Base-by-base conservation (phyloP, 495 filamentous ascomycete genomes). In the Podospora fimiseda region DNA sequence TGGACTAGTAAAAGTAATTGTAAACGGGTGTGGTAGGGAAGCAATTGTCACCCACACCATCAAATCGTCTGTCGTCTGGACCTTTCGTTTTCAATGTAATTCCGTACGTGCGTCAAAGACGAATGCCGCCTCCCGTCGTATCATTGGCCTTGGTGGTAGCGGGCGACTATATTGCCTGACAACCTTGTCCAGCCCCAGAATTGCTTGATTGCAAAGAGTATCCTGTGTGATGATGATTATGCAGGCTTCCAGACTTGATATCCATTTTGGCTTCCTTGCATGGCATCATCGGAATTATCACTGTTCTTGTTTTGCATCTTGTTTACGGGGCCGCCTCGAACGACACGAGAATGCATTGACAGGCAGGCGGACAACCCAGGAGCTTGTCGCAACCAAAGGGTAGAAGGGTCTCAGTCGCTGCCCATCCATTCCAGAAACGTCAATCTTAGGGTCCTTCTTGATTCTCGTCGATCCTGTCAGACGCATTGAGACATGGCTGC, bases 81-180 rank as follows among this genome's bases (percentile, higher is more conserved):
- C n/a, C n/a, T n/a, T n/a, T n/a, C n/a, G n/a, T n/a, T n/a, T n/a
- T n/a, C n/a, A n/a, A n/a, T n/a, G n/a, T n/a, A n/a, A n/a, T n/a
- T n/a, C n/a, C n/a, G n/a, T n/a, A n/a, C n/a, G n/a, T n/a, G n/a
- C n/a, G n/a, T n/a, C n/a, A n/a, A n/a, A 61, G 51, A 55, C 48
- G 41, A 57, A 52, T 57, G 50, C 54, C 55, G 51, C 41, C n/a
- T 15, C 18, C 30, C 11, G 43, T 36, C 46, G 36, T 43, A 16
- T 33, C n/a, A 55, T 61, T 61, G 54, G 54, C 51, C 48, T 36
- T 61, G n/a, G 38, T 52, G 6, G 16, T 49, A 52, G 55, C 43
- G 51, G 39, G 51, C 18, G 18, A 49, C 8, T 36, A 51, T 21
- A 57, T 57, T 49, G 30, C 43, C 15, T 39, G 9, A 4, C 41